Conservation (phyloP, 495 filamentous ascomycete species). For the Penicillium desertorum region DNA sequence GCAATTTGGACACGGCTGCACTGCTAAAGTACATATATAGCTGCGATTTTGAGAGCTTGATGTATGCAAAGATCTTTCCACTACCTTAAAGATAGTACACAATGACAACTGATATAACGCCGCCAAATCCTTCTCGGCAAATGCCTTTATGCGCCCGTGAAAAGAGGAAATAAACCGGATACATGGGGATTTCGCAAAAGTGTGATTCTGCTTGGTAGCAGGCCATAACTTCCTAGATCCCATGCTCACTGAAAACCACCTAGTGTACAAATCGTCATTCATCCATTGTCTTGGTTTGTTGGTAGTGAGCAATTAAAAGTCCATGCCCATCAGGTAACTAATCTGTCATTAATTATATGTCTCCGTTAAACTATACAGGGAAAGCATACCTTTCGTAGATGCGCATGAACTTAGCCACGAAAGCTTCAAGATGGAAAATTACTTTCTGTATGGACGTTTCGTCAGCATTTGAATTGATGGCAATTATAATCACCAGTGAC, state of each 20-base stretch:
- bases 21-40: neutral
- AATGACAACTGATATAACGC: constrained; percentile 11
- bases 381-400: constrained; percentile 71
- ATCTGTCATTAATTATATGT: constrained; percentile 21
- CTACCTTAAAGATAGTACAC: neutral
- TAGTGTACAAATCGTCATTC: constrained; percentile 41
- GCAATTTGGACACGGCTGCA: neutral
- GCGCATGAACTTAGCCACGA: constrained; percentile 97
- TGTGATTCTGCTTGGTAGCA: neutral
- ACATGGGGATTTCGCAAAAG: neutral
- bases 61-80: neutral
- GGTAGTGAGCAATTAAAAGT: constrained; percentile 50
- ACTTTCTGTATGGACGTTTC: constrained; percentile 61
- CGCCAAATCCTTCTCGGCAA: constrained; percentile 11
- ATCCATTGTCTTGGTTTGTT: constrained; percentile 21
- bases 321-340: constrained; percentile 89
- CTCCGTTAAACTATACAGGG: neutral
- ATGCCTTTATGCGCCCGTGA: constrained; percentile 24
- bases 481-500: neutral
- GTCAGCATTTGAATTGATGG: constrained; percentile 20
- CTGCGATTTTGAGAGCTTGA: neutral
- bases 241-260: constrained; percentile 4
- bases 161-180: neutral
- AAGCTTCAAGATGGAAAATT: constrained; percentile 97
- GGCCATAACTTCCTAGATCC: neutral